These are phyloP conservation scores for Colletotrichum godetiae DNA, from an alignment of 2,329 filamentous ascomycete species.

Conservation along the genomic window DNA sequence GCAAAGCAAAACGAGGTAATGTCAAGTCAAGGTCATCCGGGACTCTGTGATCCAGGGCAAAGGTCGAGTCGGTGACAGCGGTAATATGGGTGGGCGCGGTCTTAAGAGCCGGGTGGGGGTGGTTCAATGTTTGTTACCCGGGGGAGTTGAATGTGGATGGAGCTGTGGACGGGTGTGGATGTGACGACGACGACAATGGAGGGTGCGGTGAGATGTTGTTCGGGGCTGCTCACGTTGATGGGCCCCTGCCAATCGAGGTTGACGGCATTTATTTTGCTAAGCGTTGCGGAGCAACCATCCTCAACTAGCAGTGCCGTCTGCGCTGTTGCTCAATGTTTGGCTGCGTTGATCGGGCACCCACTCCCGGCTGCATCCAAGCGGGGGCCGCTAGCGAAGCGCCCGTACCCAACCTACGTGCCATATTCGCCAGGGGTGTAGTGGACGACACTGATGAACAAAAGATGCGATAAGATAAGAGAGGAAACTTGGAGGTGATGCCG, in stretches of 20 bases:
- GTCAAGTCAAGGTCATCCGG: slow-evolving; percentile 37
- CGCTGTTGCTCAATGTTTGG: slow-evolving; percentile 9
- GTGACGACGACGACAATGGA: slow-evolving; percentile 4
- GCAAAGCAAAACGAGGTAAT: slow-evolving; percentile 8
- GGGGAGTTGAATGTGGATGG: neutral
- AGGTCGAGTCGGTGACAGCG: slow-evolving; percentile 44
- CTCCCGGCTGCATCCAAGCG: slow-evolving; percentile 13
- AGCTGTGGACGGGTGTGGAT: neutral
- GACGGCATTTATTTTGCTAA: slow-evolving; percentile 20
- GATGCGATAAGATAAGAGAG: neutral
- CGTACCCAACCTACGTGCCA: slow-evolving; percentile 8
- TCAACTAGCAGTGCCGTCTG: neutral
- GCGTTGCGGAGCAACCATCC: slow-evolving; percentile 30
- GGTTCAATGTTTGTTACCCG: slow-evolving; percentile 20
- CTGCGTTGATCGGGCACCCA: slow-evolving; percentile 30
- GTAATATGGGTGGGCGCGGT: slow-evolving; percentile 7
- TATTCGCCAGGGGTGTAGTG: neutral
- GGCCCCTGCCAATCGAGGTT: slow-evolving; percentile 18
- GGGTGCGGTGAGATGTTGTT: slow-evolving; percentile 28
- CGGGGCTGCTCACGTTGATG: slow-evolving; percentile 7
- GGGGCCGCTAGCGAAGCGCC: slow-evolving; percentile 17
- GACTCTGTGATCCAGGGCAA: slow-evolving; percentile 37
- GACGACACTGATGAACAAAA: neutral
- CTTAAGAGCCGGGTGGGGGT: slow-evolving; percentile 3
- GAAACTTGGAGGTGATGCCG: neutral